phyloP scores from a whole-genome alignment of 2,329 filamentous ascomycete genomes.

The Ceratocystis destructans region DNA sequence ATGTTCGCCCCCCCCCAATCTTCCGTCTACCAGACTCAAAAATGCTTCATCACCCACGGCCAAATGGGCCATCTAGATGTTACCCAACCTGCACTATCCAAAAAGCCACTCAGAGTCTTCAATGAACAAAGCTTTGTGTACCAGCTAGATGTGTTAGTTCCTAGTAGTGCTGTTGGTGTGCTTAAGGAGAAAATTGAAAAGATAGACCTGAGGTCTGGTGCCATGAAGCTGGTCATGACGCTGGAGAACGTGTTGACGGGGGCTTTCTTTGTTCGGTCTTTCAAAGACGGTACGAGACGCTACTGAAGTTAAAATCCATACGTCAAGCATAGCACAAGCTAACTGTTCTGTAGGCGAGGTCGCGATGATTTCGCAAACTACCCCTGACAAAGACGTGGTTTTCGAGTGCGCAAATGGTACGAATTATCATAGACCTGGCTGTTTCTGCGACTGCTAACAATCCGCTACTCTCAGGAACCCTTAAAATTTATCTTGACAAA shows the following conservation, averaged over 20 bases:
- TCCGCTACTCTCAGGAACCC: conserved; percentile 37
- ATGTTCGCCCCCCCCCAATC: conserved; percentile 36
- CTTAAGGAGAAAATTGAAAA: conserved; percentile 35
- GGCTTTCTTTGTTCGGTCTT: conserved; percentile 69
- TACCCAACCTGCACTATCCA: conserved; percentile 54
- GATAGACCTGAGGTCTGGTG: conserved; percentile 30
- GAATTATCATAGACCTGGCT: not conserved
- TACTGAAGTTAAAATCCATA: not conserved
- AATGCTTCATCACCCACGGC: conserved; percentile 62
- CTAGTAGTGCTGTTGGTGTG: conserved; percentile 44
- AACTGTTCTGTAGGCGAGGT: conserved; percentile 48
- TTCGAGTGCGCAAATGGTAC: conserved; percentile 58
- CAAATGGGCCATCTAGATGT: conserved; percentile 56
- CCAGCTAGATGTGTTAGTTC: conserved; percentile 59
- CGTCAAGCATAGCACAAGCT: not conserved
- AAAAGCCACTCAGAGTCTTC: conserved; percentile 59
- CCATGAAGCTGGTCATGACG: conserved; percentile 57
- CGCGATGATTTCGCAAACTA: conserved; percentile 71
- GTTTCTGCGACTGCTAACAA: not conserved
- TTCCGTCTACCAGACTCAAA: conserved; percentile 42
- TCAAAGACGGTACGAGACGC: conserved; percentile 53
- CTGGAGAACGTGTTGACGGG: conserved; percentile 57
- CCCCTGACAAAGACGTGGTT: conserved; percentile 53
- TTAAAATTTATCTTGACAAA: conserved; percentile 67
- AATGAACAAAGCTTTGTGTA: conserved; percentile 52